Base-by-base conservation (phyloP, 1,284 basidiomycete genomes). In the Ustilago bromivora region DNA sequence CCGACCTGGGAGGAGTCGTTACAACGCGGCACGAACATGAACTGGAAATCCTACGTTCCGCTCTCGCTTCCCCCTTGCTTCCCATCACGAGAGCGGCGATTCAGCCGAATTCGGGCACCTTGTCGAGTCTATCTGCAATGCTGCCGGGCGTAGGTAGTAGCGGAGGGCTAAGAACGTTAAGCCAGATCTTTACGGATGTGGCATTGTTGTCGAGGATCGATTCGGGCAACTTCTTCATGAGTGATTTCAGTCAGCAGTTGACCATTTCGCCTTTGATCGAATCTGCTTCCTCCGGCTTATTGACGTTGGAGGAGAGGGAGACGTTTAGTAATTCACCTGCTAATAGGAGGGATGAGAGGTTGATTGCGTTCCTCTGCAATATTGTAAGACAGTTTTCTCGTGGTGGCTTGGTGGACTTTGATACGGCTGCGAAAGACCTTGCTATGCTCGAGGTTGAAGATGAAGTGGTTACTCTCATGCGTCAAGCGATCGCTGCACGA, bases 11-110 rank as follows among this genome's bases (percentile, higher is more conserved):
- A 9, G 87, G 87, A 9, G 64, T 82, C 10, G 87, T 83, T 1
- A 95, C 94, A 0, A 94, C 95, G 0, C 85, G 97, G 11, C 85
- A 90, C 57, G 86, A 88, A 3, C 84, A 87, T 2, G 94, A 97
- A 82, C 88, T 98, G 15, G 88, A 89, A 0, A 87, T 90, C 58
- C 88, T 98, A 8, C 82, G 86, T 7, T 77, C 85, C 3, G 87
- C 89, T 12, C 87, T 90, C 46, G 85, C 81, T 1, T 81, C 88
- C 0, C 88, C 90, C 0, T 87, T 89, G 5, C 81, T 85, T 1
- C 85, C 88, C 17, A 87, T 91, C 56, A 78, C 83, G 0, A 86
- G 87, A 17, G 89, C 89, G 0, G 86, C 85, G 1, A 66, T 90
- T 19, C 86, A 87, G 41, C 82, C 88, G 0, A 82, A 85, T 0